Evolutionary conservation across 1,139 yeast species (phyloP), one percentile per base, ranked within the genome.

Genomic region (Candida sp.): DNA sequence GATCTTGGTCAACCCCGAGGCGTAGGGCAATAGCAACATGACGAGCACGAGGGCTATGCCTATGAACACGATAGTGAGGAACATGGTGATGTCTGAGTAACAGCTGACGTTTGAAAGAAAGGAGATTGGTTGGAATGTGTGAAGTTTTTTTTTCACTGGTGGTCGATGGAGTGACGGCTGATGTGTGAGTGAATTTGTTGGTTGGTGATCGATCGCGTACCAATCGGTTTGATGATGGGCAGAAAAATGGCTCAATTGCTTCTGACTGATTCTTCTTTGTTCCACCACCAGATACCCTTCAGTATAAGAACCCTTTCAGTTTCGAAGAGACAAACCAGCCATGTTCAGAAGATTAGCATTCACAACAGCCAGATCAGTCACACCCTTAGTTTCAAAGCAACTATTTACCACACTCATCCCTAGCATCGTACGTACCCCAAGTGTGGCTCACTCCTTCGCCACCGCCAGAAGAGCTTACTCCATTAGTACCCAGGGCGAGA

Each of bases 401-500:
- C 11, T 30, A n/a, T n/a, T 31, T 17, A 11, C 43, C 42, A 30
- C 35, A 5, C 41, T 8, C 23, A 12, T 11, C 35, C 9, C 35
- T 11, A 5, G n/a, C 30, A 17, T 40, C 12, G 9, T 46, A 26
- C 35, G 32, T 11, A 27, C 43, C 22, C 22, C 27, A 41, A 41
- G 41, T 49, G 49, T 50, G 50, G 51, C 53, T 12, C 31, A 31
- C 26, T 37, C 26, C n/a, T 23, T 28, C 9, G 7, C 28, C 12
- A 23, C 9, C 3, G 17, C 17, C 2, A 17, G 17, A 17, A 58
- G 67, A 51, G 12, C 46, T 3, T 66, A 62, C 49, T 65, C 68
- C 4, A 42, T 70, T 8, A 64, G 70, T 45, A 84, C 88, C 0
- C 76, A 71, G 49, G 92, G 92, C 12, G 72, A 76, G 37, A 63